Base-by-base conservation (phyloP, 805 yeast genomes). In the Starmerella bacillaris region DNA sequence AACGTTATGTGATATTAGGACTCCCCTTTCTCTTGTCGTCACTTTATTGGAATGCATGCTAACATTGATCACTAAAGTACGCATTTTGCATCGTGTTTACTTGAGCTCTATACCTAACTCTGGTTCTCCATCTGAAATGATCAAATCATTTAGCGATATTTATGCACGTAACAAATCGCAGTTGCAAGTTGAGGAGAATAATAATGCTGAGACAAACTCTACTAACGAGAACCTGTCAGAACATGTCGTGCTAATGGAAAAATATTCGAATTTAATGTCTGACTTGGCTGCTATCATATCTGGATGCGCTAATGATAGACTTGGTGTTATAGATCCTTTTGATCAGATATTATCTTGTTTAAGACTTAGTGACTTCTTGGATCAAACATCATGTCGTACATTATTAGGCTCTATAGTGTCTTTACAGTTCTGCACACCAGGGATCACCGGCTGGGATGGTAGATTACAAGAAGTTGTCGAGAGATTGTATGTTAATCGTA, bases 381-480 rank as follows among this genome's bases (percentile, higher is more conserved):
- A 63, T 8, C 54, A 56, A 1, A 54, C 51, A 3, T 55, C 57
- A 8, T 59, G 65, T n/a, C 43, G 52, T 4, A 61, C 58, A 34
- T 62, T 77, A 3, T 49, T 76, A 19, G 52, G 58, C 3, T 64
- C 57, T 43, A 73, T 69, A 48, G 53, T 56, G 3, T 57, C 59
- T 9, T 67, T 68, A 35, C 62, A 65, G 35, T 47, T 64, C 21
- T 75, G 84, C 47, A 61, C 72, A 2, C 67, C 71, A 8, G 49
- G 72, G 4, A 53, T 65, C 21, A 57, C 64, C 0, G 51, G 60
- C 6, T 75, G 83, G 78, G 54, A 55, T 31, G 59, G 53, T 2
- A 67, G 68, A 41, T 55, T 69, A 27, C 50, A 51, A 5, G 51
- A 54, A 21, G 44, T 75, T 2, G 50, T 74, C 24, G 54, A 58